phyloP scores from a whole-genome alignment of 495 filamentous ascomycete genomes.

The Neurospora tetraspora region DNA sequence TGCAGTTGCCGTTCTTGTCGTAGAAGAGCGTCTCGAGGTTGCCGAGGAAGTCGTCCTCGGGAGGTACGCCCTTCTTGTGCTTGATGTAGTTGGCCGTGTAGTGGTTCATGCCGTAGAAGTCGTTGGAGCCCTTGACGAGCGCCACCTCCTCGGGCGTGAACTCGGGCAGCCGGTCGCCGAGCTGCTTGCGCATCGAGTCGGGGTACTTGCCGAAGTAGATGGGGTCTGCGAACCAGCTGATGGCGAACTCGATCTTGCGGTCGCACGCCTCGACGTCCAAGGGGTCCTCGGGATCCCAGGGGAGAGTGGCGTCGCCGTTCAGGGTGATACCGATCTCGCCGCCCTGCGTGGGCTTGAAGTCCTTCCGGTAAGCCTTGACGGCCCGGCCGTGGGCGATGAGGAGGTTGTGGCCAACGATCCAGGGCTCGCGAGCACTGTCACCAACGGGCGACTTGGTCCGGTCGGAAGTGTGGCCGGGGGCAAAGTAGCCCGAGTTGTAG shows the following conservation, averaged over 20 bases:
- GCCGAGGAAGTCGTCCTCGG: slow-evolving; percentile 59
- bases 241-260: slow-evolving; percentile 56
- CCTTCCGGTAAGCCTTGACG: slow-evolving; percentile 57
- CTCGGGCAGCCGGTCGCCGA: slow-evolving; percentile 56
- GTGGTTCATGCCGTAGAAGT: slow-evolving; percentile 82
- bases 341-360: slow-evolving; percentile 50
- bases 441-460: slow-evolving; percentile 43
- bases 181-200: slow-evolving; percentile 63
- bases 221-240: slow-evolving; percentile 63
- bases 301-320: slow-evolving; percentile 51
- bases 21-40: slow-evolving; percentile 59
- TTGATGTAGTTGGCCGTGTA: slow-evolving; percentile 77
- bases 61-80: slow-evolving; percentile 46
- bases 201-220: slow-evolving; percentile 70
- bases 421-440: slow-evolving; percentile 48
- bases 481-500: slow-evolving; percentile 50
- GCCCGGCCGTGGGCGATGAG: slow-evolving; percentile 49
- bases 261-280: slow-evolving; percentile 49
- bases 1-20: slow-evolving; percentile 56
- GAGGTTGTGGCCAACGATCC: slow-evolving; percentile 53
- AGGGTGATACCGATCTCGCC: slow-evolving; percentile 54
- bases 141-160: slow-evolving; percentile 56
- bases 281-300: slow-evolving; percentile 47
- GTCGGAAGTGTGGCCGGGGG: slow-evolving; percentile 50
- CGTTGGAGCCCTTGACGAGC: slow-evolving; percentile 63